Percentiles rank a stretch among this genome's conserved stretches.
These are phyloP conservation scores for Liriodendron chinense DNA, from an alignment of 164 flowering plant species.

Conservation along the genomic window DNA sequence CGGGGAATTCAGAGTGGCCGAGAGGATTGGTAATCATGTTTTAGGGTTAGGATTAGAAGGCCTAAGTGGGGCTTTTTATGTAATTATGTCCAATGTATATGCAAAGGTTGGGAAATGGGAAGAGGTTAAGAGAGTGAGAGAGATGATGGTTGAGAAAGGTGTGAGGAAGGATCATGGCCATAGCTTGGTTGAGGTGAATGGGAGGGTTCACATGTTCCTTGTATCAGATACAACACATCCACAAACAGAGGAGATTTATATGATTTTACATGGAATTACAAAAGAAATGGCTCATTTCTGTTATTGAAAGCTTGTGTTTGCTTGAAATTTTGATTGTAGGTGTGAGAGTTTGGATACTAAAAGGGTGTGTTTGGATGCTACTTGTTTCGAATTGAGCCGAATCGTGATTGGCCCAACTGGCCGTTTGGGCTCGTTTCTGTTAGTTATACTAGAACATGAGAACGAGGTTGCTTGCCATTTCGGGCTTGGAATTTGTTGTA, in stretches of 20 bases:
- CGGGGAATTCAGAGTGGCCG: background rate
- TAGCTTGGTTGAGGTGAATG: conserved; percentile 12
- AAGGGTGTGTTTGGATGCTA: no score
- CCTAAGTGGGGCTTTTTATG: background rate
- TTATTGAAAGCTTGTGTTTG: background rate
- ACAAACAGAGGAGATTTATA: conserved; percentile 4
- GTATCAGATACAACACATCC: conserved; percentile 8
- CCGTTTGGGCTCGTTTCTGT: no score
- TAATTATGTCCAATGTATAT: conserved; percentile 10
- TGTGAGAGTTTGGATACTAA: background rate
- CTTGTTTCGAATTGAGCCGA: no score
- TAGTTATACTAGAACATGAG: no score
- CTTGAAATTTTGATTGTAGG: no score
- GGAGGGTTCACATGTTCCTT: conserved; percentile 1
- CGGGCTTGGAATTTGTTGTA: no score
- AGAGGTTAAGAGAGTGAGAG: conserved; percentile 4
- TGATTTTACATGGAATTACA: conserved; percentile 1
- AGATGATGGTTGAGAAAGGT: conserved; percentile 5
- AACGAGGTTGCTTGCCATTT: no score
- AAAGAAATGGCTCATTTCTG: background rate
- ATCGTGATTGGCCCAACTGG: no score
- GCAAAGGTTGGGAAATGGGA: conserved; percentile 5
- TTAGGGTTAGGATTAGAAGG: conserved; percentile 2
- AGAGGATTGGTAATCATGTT: background rate
- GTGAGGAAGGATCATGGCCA: background rate